Base-by-base conservation (phyloP, 371 early-diverging fungal genomes). In the Mortierella polycephala region DNA sequence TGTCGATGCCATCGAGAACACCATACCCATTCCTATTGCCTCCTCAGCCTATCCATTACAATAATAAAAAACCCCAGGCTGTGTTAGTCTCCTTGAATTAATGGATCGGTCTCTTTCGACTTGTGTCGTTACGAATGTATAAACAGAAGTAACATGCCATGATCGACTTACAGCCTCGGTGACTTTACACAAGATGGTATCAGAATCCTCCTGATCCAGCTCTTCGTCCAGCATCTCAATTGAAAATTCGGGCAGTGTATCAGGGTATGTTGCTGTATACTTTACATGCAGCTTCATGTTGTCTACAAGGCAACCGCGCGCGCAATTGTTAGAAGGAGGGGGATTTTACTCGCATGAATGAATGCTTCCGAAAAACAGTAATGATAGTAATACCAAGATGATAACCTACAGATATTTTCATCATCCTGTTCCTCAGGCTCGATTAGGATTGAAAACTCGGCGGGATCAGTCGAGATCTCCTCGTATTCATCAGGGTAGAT, bases 401-500 rank as follows among this genome's bases (percentile, higher is more conserved):
- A 12, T 23, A 23, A 49, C 83, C 72, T 83, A 89, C 87, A 84
- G 57, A 82, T 83, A 23, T 79, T 73, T 18, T 87, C 86, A 59
- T 86, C 89, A 56, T 88, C 86, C 69, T 84, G 82, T 16, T 90
- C 88, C 39, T 85, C 86, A 39, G 92, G 86, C 13, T 76, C 81
- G 60, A 93, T 81, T 20, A 74, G 62, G 52, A 90, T 89, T 11
- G 60, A 66, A 67, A 79, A 71, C 72, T 71, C 57, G 57, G 47
- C 73, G 45, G 63, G 76, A 64, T 69, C 69, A 47, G 57, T 23
- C 12, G 74, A 73, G 55, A 75, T 87, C 90, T 91, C 88, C 75
- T 86, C 84, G 67, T 96, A 93, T 84, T 96, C 97, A 56, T 94
- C 94, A 57, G 91, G 92, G 85, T 95, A 98, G 83, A 98, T 98